Evolutionary conservation across 768 basidiomycete genomes (phyloP), one percentile per base, ranked within the genome.

Genomic region (Sarcomyxa edulis): DNA sequence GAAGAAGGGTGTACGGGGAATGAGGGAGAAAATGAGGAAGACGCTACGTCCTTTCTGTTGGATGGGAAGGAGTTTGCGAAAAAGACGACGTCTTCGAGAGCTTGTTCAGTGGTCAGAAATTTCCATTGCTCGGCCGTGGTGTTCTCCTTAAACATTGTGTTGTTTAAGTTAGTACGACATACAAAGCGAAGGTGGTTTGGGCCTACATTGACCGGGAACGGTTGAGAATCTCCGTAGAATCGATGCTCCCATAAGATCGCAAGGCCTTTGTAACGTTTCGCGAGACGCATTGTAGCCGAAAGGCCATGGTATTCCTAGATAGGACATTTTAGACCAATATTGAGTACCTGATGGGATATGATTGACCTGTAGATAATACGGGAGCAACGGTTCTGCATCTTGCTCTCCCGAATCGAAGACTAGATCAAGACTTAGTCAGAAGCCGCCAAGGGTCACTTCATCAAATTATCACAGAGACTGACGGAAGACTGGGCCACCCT

Each of bases 321-420:
- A 7, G 19, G 30, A 24, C n/a, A n/a, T 11, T 22, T 42, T 14
- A 22, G 14, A 15, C 6, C 37, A 14, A 30, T 6, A 20, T 12
- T 30, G 36, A 15, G 32, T 7, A 6, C 26, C 11, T 24, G 14
- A 26, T 34, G 16, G 8, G 19, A 15, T n/a, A n/a, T n/a, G n/a
- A 27, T 47, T 15, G 34, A 60, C 68, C 48, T 69, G 66, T n/a
- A 72, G 53, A 44, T 72, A 74, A 47, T 71, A 74, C 2, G 68
- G 67, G 5, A 72, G 47, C 14, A 74, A 49, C 1, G 70, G 69
- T 30, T 61, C 69, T 1, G 70, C 71, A 38, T 71, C 59, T 37
- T 71, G 69, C 50, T 74, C 71, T 16, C 71, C 71, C 2, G 70
- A 72, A 48, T 74, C 71, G 47, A 72, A 74, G 11, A 72, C 71